These are phyloP conservation scores for Penicillium palitans DNA, from an alignment of 2,329 filamentous ascomycete species.

Conservation along the genomic window DNA sequence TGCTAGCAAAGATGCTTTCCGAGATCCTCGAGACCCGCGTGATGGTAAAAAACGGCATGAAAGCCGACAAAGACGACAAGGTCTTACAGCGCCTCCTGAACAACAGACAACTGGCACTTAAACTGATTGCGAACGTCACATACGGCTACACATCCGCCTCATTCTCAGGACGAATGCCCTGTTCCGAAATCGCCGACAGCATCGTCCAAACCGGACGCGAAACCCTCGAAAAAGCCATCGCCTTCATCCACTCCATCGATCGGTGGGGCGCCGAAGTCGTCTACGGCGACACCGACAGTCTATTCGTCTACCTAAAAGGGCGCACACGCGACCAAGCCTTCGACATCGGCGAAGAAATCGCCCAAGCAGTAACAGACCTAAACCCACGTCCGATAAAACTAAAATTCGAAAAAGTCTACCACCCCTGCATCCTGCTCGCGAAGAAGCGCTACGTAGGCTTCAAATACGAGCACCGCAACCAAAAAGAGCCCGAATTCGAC, in stretches of 20 bases:
- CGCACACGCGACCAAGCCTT: constrained; percentile 87
- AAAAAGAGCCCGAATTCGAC: constrained; percentile 83
- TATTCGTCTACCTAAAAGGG: constrained; percentile 88
- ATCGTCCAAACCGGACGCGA: constrained; percentile 96
- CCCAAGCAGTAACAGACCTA: constrained; percentile 78
- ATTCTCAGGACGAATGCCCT: constrained; percentile 96
- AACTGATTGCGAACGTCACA: constrained; percentile 96
- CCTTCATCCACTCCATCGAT: constrained; percentile 82
- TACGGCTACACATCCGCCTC: constrained; percentile 97
- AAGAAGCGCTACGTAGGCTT: constrained; percentile 99
- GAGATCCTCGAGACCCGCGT: constrained; percentile 94
- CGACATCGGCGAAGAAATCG: constrained; percentile 87
- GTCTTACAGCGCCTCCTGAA: constrained; percentile 83
- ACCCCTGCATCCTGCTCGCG: constrained; percentile 87
- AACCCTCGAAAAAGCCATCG: constrained; percentile 90
- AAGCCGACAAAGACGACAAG: constrained; percentile 84
- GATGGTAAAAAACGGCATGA: constrained; percentile 98
- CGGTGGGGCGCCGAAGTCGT: constrained; percentile 95
- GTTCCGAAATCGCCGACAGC: constrained; percentile 94
- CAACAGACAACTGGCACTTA: constrained; percentile 89
- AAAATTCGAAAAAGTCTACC: constrained; percentile 98
- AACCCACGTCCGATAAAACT: constrained; percentile 92
- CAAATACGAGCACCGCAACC: constrained; percentile 81
- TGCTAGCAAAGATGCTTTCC: constrained; percentile 92
- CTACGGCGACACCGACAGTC: constrained; percentile 94